Conservation (phyloP, 768 basidiomycete genomes). For the Hypholoma fasciculare region DNA sequence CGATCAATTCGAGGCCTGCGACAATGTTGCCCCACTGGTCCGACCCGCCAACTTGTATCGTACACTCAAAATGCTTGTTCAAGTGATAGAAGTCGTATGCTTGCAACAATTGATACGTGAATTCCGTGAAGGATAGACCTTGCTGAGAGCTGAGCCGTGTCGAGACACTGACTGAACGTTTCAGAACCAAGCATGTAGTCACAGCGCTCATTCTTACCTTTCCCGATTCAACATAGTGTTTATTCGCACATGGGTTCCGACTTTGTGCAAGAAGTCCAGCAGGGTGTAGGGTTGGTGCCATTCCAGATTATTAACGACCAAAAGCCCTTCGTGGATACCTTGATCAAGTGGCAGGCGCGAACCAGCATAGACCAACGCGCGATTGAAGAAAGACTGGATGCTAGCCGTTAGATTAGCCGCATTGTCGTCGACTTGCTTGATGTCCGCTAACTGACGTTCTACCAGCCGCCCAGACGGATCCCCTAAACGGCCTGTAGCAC, state of each 20-base stretch:
- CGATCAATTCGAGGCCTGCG: conserved; percentile 90
- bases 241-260: conserved; percentile 79
- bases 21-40: conserved; percentile 99
- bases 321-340: conserved; percentile 21
- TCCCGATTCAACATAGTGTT: conserved; percentile 91
- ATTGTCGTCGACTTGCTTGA: conserved; percentile 63
- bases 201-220: conserved; percentile 50
- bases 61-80: conserved; percentile 62
- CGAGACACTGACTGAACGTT: conserved; percentile 59
- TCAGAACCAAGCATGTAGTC: neutral
- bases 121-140: conserved; percentile 98
- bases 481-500: conserved; percentile 94
- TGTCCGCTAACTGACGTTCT: conserved; percentile 73
- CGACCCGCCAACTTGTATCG: conserved; percentile 91
- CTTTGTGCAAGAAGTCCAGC: conserved; percentile 80
- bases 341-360: conserved; percentile 27
- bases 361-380: conserved; percentile 61
- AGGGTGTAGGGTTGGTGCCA: conserved; percentile 79
- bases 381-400: conserved; percentile 71
- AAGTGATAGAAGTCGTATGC: conserved; percentile 93
- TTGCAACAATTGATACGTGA: conserved; percentile 96
- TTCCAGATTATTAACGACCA: conserved; percentile 51
- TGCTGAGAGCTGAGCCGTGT: conserved; percentile 74
- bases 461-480: conserved; percentile 90
- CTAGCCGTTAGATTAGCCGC: conserved; percentile 60